These are phyloP conservation scores for Pythium pectinolyticum DNA, from an alignment of 352 stramenopile genomes.

Conservation along the genomic window DNA sequence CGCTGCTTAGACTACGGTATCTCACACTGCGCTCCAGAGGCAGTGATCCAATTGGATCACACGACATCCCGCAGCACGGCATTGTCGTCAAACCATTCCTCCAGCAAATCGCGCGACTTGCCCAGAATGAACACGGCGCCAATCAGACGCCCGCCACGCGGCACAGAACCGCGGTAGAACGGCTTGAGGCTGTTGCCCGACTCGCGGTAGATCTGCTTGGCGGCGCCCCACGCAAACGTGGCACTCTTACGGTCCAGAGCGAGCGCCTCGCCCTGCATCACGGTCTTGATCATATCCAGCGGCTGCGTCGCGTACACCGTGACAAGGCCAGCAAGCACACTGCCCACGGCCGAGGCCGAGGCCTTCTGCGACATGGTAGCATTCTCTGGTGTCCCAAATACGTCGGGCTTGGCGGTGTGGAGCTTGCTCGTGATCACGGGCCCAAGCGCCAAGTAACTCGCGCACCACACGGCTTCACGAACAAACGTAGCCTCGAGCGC, in stretches of 20 bases:
- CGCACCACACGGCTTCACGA: conserved; percentile 75
- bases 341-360: conserved; percentile 63
- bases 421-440: conserved; percentile 68
- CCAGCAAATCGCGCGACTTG: conserved; percentile 65
- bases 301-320: conserved; percentile 79
- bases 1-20: too few species aligned
- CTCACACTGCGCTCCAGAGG: too few species aligned
- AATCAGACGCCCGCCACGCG: conserved; percentile 75
- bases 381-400: conserved; percentile 52
- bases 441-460: conserved; percentile 73
- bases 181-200: conserved; percentile 39
- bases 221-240: conserved; percentile 43
- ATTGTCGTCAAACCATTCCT: conserved; percentile 72
- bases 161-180: conserved; percentile 76
- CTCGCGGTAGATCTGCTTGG: conserved; percentile 46
- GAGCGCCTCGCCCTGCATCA: conserved; percentile 82
- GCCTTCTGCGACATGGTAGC: conserved; percentile 63
- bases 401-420: conserved; percentile 46
- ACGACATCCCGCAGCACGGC: conserved; percentile 36
- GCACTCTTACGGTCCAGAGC: conserved; percentile 33
- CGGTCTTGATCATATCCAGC: conserved; percentile 83
- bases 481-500: conserved; percentile 59
- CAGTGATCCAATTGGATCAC: not conserved
- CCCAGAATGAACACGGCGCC: conserved; percentile 84
- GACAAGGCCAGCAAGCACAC: conserved; percentile 65